Evolutionary conservation across 2,329 filamentous ascomycete species (phyloP), one percentile per base, ranked within the genome.

Genomic region (Spiromastix sp.): DNA sequence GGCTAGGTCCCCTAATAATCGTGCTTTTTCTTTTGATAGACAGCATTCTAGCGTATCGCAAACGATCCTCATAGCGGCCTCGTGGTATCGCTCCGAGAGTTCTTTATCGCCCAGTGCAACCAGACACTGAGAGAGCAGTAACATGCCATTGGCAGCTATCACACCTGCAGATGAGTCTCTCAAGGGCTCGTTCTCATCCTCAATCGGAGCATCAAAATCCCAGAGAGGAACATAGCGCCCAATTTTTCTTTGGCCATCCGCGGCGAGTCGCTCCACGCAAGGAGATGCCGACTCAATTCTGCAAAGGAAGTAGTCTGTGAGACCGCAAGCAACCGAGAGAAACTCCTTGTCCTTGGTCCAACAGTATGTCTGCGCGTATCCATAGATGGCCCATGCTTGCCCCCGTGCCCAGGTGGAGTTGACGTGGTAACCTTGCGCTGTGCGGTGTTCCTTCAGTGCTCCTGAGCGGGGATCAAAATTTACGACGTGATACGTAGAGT

Each of bases 141-240:
- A 33, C 1, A 66, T 27, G 0, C 62, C 63, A 40, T 66, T 64
- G 1, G 60, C 61, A 1, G 61, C 56, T 26, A 65, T 57, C 4
- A 64, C 53, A 0, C 59, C 63, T 3, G 62, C 63, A 0, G 59
- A 63, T 0, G 57, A 57, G 30, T 66, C 63, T 12, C 61, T 42
- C 47, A 63, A 25, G 38, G 37, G 46, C 15, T 33, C 32, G 1
- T 19, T 31, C 9, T 41, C 41, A 15, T 45, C 41, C 10, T 19
- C 15, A 12, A 34, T 34, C 10, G 32, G 32, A 15, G 32, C 32
- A 36, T 49, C 47, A 33, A 49, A 50, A 20, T 50, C 48, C 48
- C 48, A 49, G 4, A 47, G 37, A 4, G 48, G 47, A 9, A 48
- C 42, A 12, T 41, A 43, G 3, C 32, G 32, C 8, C 32, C 32